Conservation (phyloP, 306 rosid species). For the Prunus salicina region DNA sequence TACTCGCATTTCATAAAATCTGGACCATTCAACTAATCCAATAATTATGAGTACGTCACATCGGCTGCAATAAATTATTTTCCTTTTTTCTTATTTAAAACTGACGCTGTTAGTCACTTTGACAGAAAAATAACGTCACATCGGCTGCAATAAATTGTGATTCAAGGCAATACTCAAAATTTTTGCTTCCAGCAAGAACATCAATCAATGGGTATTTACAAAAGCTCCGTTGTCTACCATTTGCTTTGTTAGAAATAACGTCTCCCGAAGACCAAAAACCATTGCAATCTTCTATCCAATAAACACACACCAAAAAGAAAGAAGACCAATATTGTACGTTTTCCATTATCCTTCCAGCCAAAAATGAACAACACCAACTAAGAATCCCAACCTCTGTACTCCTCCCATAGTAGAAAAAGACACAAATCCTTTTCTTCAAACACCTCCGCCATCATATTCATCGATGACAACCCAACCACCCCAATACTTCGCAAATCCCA, state of each 20-base stretch:
- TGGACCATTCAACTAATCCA: too few species aligned
- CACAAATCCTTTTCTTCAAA: conserved; percentile 18
- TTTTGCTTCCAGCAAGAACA: too few species aligned
- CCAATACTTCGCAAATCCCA: conserved; percentile 2
- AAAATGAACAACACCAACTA: conserved; percentile 18
- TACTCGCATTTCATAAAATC: too few species aligned
- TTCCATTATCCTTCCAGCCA: neutral
- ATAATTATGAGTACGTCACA: too few species aligned
- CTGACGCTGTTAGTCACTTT: too few species aligned
- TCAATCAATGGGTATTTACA: too few species aligned
- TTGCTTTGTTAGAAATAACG: neutral
- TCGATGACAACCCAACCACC: too few species aligned
- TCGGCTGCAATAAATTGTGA: too few species aligned
- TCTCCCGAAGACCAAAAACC: neutral
- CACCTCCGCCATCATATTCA: neutral
- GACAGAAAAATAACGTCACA: too few species aligned
- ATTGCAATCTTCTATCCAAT: neutral
- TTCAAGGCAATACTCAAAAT: too few species aligned
- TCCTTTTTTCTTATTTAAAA: too few species aligned
- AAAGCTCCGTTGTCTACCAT: neutral
- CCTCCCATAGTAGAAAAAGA: conserved; percentile 1
- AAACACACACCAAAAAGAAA: neutral
- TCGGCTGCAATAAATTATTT: too few species aligned
- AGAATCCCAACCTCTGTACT: conserved; percentile 22
- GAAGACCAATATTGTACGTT: neutral